Conservation (phyloP, 352 stramenopile genomes). For the Lagenidium giganteum region DNA sequence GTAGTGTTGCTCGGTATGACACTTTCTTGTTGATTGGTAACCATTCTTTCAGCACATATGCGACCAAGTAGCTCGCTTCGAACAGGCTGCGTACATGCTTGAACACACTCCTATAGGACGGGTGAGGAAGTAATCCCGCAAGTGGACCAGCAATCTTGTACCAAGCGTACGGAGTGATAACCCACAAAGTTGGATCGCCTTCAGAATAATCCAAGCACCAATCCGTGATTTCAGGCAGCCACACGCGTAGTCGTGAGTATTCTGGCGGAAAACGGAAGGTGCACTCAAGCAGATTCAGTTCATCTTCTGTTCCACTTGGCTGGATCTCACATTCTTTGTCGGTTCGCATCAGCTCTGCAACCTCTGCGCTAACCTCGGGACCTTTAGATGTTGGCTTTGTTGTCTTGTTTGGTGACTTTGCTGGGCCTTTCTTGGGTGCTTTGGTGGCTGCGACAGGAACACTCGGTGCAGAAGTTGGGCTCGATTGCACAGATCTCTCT, state of each 20-base stretch:
- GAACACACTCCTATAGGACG: constrained; percentile 52
- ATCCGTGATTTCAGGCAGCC: constrained; percentile 68
- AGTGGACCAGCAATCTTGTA: constrained; percentile 72
- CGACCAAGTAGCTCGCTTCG: constrained; percentile 66
- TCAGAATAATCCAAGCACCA: constrained; percentile 74
- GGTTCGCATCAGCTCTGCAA: constrained; percentile 52
- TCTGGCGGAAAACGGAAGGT: constrained; percentile 46
- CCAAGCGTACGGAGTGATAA: constrained; percentile 61
- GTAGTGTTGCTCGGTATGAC: constrained; percentile 59
- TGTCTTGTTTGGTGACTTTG: constrained; percentile 4
- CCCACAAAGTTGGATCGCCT: constrained; percentile 65
- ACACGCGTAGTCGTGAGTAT: constrained; percentile 49
- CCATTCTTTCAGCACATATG: constrained; percentile 73
- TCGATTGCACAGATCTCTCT: no score
- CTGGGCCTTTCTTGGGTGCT: no score
- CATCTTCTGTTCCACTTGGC: constrained; percentile 36
- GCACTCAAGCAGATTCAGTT: constrained; percentile 64
- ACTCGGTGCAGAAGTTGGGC: no score
- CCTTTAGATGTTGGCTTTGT: constrained; percentile 2
- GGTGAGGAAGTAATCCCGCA: constrained; percentile 51
- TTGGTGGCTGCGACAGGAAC: no score
- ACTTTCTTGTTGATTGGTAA: constrained; percentile 72
- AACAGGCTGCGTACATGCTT: constrained; percentile 59
- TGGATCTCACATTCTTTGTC: constrained; percentile 33
- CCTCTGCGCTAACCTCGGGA: constrained; percentile 37